Conservation (phyloP, 1,139 yeast genomes). For the Zygoascus sp. region DNA sequence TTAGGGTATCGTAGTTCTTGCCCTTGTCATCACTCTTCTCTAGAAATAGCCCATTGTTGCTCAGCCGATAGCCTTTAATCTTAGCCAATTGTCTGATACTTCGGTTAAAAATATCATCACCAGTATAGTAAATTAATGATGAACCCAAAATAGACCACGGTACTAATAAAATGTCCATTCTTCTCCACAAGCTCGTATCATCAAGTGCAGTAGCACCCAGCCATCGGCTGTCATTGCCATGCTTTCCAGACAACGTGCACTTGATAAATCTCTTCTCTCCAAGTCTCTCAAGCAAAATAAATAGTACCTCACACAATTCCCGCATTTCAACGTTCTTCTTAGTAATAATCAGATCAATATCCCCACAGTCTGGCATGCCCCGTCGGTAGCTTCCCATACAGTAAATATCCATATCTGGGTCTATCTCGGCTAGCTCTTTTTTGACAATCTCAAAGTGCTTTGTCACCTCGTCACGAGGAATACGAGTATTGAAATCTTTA, state of each 20-base stretch:
- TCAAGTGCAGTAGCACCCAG: constrained; percentile 34
- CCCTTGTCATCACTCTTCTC: constrained; percentile 12
- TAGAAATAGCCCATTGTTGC: constrained; percentile 46
- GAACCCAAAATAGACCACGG: constrained; percentile 52
- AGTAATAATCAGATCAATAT: constrained; percentile 54
- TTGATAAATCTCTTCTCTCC: constrained; percentile 34
- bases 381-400: constrained; percentile 58
- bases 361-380: constrained; percentile 49
- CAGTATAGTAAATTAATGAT: constrained; percentile 53
- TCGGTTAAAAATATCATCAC: constrained; percentile 54
- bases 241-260: constrained; percentile 31
- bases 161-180: constrained; percentile 53
- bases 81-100: constrained; percentile 45
- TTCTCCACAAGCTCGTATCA: constrained; percentile 41
- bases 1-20: constrained; percentile 26
- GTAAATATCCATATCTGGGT: constrained; percentile 37
- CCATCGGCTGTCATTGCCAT: constrained; percentile 30
- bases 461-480: constrained; percentile 47
- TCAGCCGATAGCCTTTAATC: constrained; percentile 44
- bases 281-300: constrained; percentile 32
- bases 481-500: constrained; percentile 47
- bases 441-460: constrained; percentile 40
- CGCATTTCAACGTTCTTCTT: constrained; percentile 25
- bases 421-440: constrained; percentile 36
- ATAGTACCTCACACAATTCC: constrained; percentile 33